Base-by-base conservation (phyloP, 805 yeast genomes). In the Pachysolen tannophilus region DNA sequence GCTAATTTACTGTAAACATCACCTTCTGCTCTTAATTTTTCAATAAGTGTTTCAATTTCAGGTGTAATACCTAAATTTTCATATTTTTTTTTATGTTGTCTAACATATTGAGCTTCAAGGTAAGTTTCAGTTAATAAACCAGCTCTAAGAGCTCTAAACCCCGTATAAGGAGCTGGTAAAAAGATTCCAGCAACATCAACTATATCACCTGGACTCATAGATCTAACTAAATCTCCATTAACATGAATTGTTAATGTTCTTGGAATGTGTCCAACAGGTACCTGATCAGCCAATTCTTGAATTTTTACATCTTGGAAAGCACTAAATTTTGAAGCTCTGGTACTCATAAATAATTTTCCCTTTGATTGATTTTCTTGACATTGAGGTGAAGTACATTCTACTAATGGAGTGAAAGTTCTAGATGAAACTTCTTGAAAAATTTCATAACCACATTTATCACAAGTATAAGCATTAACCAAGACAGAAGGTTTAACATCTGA, bases 251-350 rank as follows among this genome's bases (percentile, higher is more conserved):
- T 74, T 43, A 92, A 65, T 20, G 86, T 63, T 50, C 99, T 74
- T 32, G 99, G 99, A 43, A 92, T 92, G 57, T 90, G 96, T 35
- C 98, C 98, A 20, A 88, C 90, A 1, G 99, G 99, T 13, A 92
- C 98, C 61, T 92, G 98, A 45, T 81, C 80, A 4, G 97, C 84
- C 54, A 90, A 65, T 60, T 92, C 99, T 64, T 92, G 99, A 42
- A 92, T 70, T 50, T 85, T 81, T 37, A 88, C 92, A 50, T 92
- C 98, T 63, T 92, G 99, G 69, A 88, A 92, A 6, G 95, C 84
- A 36, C 82, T 70, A 52, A 94, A 92, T 60, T 92, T 92, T 21
- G 97, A 87, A 3, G 98, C 98, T 49, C 99, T 74, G 9, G 97
- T 87, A 30, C 90, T 75, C 75, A 88, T 83, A 56, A 82, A 86